These are phyloP conservation scores for Stemphylium beticola DNA, from an alignment of 2,329 filamentous ascomycete genomes.

Conservation along the genomic window DNA sequence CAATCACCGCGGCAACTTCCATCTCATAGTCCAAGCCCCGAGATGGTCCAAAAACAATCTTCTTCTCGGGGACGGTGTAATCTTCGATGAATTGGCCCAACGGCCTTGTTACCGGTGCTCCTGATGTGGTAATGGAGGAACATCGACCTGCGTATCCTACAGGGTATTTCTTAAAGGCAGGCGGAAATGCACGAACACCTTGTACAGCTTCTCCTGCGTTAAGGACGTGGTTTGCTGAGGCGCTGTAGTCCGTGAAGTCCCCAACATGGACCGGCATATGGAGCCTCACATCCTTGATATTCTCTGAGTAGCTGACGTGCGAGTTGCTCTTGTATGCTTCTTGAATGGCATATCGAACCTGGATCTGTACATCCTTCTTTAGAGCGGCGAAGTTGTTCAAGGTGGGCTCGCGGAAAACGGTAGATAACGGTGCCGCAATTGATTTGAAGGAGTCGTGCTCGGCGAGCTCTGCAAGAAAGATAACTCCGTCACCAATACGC, in stretches of 20 bases:
- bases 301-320: slow-evolving; percentile 21
- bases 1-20: slow-evolving; percentile 56
- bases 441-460: slow-evolving; percentile 35
- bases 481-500: slow-evolving; percentile 57
- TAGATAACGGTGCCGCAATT: slow-evolving; percentile 22
- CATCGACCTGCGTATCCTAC: slow-evolving; percentile 63
- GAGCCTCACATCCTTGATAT: slow-evolving; percentile 53
- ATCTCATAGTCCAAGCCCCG: slow-evolving; percentile 57
- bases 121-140: slow-evolving; percentile 60
- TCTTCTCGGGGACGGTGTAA: slow-evolving; percentile 50
- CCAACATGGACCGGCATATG: slow-evolving; percentile 63
- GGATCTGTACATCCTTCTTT: slow-evolving; percentile 45
- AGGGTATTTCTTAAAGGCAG: slow-evolving; percentile 46
- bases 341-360: slow-evolving; percentile 53
- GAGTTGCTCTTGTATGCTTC: slow-evolving; percentile 33
- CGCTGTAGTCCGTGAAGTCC: slow-evolving; percentile 66
- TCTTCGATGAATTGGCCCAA: slow-evolving; percentile 37
- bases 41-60: slow-evolving; percentile 57
- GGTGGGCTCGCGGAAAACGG: slow-evolving; percentile 40
- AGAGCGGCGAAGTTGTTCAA: slow-evolving; percentile 61
- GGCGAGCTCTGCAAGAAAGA: slow-evolving; percentile 59
- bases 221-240: slow-evolving; percentile 59
- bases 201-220: slow-evolving; percentile 54
- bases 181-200: slow-evolving; percentile 29
- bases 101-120: slow-evolving; percentile 43